Percentiles rank a stretch among this genome's conserved stretches.
Conservation (phyloP, 495 filamentous ascomycete species). For the Lichenothelia convexa region DNA sequence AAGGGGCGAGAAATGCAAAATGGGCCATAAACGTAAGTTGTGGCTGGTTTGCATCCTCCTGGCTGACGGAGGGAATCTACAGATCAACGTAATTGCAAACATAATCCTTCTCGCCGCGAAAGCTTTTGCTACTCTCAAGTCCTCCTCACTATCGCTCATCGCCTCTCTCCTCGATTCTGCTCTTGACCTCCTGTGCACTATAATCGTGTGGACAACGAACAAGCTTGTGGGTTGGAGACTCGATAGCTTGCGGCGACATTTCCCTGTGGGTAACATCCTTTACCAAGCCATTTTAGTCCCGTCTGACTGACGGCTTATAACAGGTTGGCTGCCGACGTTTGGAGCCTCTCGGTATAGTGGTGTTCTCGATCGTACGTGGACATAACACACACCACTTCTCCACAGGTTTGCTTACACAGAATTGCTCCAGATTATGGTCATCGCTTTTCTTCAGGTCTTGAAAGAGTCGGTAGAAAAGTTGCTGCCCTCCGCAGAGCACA, state of each 20-base stretch:
- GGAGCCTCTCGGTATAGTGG: slow-evolving; percentile 24
- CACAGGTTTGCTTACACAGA: too few relatives aligned
- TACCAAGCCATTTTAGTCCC: too few relatives aligned
- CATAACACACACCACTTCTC: too few relatives aligned
- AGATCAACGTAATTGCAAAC: slow-evolving; percentile 31
- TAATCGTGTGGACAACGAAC: slow-evolving; percentile 31
- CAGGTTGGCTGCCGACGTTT: too few relatives aligned
- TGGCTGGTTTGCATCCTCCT: not conserved
- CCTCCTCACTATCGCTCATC: slow-evolving; percentile 29
- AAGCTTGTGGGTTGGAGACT: slow-evolving; percentile 27
- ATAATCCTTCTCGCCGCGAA: slow-evolving; percentile 27
- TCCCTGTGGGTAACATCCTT: slow-evolving; percentile 29
- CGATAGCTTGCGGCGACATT: slow-evolving; percentile 19
- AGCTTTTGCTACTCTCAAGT: slow-evolving; percentile 20
- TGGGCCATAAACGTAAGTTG: slow-evolving; percentile 38
- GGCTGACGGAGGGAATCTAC: slow-evolving; percentile 9
- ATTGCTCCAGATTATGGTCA: too few relatives aligned
- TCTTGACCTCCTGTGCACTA: slow-evolving; percentile 30
- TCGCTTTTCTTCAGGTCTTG: slow-evolving; percentile 30
- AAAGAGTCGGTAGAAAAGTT: slow-evolving; percentile 28
- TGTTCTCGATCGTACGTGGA: slow-evolving; percentile 22
- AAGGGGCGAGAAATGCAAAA: slow-evolving; percentile 22
- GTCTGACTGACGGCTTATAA: too few relatives aligned
- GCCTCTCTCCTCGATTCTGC: slow-evolving; percentile 29
- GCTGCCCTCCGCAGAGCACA: slow-evolving; percentile 19